phyloP scores from a whole-genome alignment of 2,329 filamentous ascomycete species.

The Fusarium mundagurra region DNA sequence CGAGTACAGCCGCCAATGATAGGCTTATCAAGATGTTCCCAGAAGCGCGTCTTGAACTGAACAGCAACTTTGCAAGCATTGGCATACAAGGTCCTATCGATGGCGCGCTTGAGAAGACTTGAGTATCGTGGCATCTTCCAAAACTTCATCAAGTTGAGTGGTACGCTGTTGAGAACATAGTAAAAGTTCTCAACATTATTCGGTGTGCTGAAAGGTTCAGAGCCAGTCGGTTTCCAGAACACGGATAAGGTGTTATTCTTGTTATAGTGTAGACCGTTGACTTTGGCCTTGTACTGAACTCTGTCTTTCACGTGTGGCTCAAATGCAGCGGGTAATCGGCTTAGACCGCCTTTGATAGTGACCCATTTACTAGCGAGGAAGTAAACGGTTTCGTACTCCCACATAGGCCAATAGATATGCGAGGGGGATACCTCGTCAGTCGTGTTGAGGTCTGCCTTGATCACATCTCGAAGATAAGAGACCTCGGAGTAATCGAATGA shows the following conservation, averaged over 20 bases:
- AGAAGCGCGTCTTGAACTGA: slow-evolving; percentile 69
- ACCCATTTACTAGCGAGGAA: slow-evolving; percentile 27
- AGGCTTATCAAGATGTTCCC: slow-evolving; percentile 61
- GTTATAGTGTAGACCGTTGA: neutral
- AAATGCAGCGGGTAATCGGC: neutral
- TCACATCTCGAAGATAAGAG: slow-evolving; percentile 46
- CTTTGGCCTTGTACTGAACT: slow-evolving; percentile 1
- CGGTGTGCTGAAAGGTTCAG: slow-evolving; percentile 29
- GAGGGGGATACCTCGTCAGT: slow-evolving; percentile 35
- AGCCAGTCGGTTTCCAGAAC: slow-evolving; percentile 29
- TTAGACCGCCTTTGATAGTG: slow-evolving; percentile 10
- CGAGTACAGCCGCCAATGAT: slow-evolving; percentile 72
- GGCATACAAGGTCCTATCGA: slow-evolving; percentile 39
- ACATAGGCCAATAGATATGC: slow-evolving; percentile 39
- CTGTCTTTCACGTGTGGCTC: neutral
- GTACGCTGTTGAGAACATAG: slow-evolving; percentile 51
- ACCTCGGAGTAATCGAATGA: slow-evolving; percentile 46
- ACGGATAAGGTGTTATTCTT: slow-evolving; percentile 16
- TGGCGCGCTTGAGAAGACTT: slow-evolving; percentile 40
- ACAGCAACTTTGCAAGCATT: slow-evolving; percentile 48
- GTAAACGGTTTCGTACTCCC: slow-evolving; percentile 35
- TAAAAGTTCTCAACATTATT: slow-evolving; percentile 47
- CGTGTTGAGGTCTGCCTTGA: slow-evolving; percentile 49
- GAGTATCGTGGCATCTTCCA: slow-evolving; percentile 51
- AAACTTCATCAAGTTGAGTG: slow-evolving; percentile 50